Evolutionary conservation across 1,284 basidiomycete genomes (phyloP), one percentile per base, ranked within the genome.

Genomic region (Sutorius eximius): DNA sequence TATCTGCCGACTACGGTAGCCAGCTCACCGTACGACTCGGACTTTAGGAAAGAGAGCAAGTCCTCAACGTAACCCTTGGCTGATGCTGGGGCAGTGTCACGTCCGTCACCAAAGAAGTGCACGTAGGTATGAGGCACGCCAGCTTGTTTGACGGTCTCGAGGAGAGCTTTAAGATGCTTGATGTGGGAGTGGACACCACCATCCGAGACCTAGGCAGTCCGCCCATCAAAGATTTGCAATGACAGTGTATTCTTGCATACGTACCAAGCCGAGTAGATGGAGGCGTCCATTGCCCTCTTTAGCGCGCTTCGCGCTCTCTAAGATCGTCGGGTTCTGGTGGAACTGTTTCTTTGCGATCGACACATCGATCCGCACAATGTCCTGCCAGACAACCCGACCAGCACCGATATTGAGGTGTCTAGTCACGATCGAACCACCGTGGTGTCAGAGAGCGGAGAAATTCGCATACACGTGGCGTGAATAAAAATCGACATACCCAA

Each of bases 161-260:
- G 82, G 15, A 96, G 82, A 2, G 92, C 93, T 63, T 87, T 91
- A 32, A 96, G 81, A 71, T 95, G 93, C 53, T 70, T 81, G 64
- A 92, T 95, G 73, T 95, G 92, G 1, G 93, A 95, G 75, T 95
- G 93, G n/a, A 96, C 93, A 63, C 93, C 93, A 42, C 93, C 93
- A 63, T 95, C 93, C 11, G 93, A 95, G 52, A 92, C 77, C 89
- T 91, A 52, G 5, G 11, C 29, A 37, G 20, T 27, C 24, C 11
- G 16, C 15, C 13, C 13, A 43, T 60, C 45, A 55, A 40, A 5
- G 15, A 27, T 13, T 2, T 40, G 6, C n/a, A 43, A 18, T 41
- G 30, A 33, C 30, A 49, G 4, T 11, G 12, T 16, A 33, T 22
- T 9, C 37, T 33, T 11, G 24, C 18, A 7, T 30, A 75, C 83